Percentiles rank a stretch among this genome's conserved stretches.
Conservation (phyloP, 2,329 filamentous ascomycete species). For the Phyllosticta capitalensis region DNA sequence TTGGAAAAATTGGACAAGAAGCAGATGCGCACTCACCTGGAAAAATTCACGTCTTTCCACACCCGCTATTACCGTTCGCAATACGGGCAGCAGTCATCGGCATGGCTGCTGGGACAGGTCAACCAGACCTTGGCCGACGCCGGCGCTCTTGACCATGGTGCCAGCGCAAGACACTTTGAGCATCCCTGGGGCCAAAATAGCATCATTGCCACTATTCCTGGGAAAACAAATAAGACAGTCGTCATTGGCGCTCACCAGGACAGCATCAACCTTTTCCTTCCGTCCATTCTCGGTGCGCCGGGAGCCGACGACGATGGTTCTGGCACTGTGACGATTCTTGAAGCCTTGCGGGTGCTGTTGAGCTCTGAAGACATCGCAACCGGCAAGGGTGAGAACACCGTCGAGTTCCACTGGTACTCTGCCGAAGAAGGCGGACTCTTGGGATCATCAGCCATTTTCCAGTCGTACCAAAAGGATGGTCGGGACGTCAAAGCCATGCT, state of each 20-base stretch:
- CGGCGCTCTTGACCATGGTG: slow-evolving; percentile 57
- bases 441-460: slow-evolving; percentile 84
- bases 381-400: slow-evolving; percentile 69
- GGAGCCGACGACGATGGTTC: slow-evolving; percentile 95
- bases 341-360: slow-evolving; percentile 75
- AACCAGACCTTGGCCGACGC: slow-evolving; percentile 60
- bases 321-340: slow-evolving; percentile 87
- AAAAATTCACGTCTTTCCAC: slow-evolving; percentile 69
- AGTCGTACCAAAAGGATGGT: slow-evolving; percentile 60
- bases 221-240: slow-evolving; percentile 71
- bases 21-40: slow-evolving; percentile 68
- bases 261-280: slow-evolving; percentile 86
- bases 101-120: slow-evolving; percentile 74
- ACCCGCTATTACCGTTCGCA: slow-evolving; percentile 74
- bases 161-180: slow-evolving; percentile 61
- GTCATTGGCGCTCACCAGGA: slow-evolving; percentile 91
- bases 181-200: slow-evolving; percentile 86
- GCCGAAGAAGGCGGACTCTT: slow-evolving; percentile 83
- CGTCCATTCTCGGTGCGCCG: slow-evolving; percentile 72
- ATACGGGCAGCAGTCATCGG: slow-evolving; percentile 72
- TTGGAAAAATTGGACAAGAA: slow-evolving; percentile 61
- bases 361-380: slow-evolving; percentile 58
- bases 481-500: slow-evolving; percentile 90
- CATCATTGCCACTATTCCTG: slow-evolving; percentile 85
- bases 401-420: slow-evolving; percentile 96